Base-by-base conservation (phyloP, 345 rosid genomes). In the Eucalyptus tenuipes region DNA sequence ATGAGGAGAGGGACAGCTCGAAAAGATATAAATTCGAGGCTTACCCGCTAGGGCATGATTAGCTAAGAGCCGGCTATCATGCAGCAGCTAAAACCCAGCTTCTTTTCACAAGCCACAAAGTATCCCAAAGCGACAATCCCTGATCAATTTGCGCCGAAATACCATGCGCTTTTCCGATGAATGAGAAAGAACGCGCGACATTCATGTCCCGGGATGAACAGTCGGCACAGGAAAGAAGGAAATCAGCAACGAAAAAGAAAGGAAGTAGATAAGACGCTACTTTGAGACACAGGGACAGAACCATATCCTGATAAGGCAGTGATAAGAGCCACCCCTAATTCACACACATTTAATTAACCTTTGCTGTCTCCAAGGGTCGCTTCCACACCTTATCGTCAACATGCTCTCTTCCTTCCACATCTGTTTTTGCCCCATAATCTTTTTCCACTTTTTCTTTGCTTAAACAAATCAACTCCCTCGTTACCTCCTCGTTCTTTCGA, bases 291-390 rank as follows among this genome's bases (percentile, higher is more conserved):
- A 15, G 79, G 66, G 15, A 75, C 27, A 40, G 82, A 40, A 87
- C 20, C 57, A 87, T 87, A 87, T 87, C 88, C n/a, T 87, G 88
- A 87, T 87, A 87, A 87, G 88, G 71, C 81, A 86, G 44, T 31
- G 44, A 68, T 87, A 64, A 87, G 64, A 49, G 40, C 80, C 53
- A 45, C 25, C 14, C 49, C 53, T 13, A 42, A 44, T 55, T 3
- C 80, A 59, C 80, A 9, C 61, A 4, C 57, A 52, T 52, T 55
- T 55, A 55, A 59, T 42, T 14, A 64, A n/a, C 47, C 27, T 87
- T 64, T 87, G 82, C n/a, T 22, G 29, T 50, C 27, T 59, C 88
- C 45, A 87, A 47, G 40, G 49, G 71, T 87, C 82, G 68, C 88
- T 87, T 64, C 88, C 88, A 14, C 81, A 15, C 17, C 44, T 45